Evolutionary conservation across 805 yeast genomes (phyloP).

Genomic region (Kazachstania africana): DNA sequence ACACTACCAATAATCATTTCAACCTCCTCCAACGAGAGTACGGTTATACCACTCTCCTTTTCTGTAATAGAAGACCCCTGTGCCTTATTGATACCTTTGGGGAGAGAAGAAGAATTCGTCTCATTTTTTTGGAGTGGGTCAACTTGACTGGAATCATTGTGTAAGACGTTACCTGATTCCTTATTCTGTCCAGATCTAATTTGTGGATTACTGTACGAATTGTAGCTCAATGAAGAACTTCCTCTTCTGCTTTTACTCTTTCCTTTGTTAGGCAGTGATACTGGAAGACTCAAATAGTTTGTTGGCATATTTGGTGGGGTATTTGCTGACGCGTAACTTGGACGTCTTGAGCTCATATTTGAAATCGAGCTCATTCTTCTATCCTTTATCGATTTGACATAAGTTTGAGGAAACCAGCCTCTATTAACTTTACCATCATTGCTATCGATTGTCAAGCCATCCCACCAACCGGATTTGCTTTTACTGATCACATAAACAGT

Average conservation of each 20-base stretch:
- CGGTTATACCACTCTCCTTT: constrained; percentile 4
- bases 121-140: constrained; percentile 5
- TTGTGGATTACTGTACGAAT: neutral
- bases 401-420: constrained; percentile 81
- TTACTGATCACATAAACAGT: constrained; percentile 58
- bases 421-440: constrained; percentile 29
- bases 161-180: too few relatives aligned
- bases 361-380: neutral
- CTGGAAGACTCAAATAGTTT: neutral
- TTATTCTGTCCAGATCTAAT: neutral
- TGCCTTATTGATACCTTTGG: neutral
- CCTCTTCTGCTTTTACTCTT: constrained; percentile 5
- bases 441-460: constrained; percentile 41
- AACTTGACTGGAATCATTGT: neutral
- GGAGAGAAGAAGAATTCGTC: neutral
- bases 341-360: constrained; percentile 6
- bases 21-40: constrained; percentile 28
- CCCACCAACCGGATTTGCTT: constrained; percentile 75
- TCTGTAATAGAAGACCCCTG: neutral
- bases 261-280: neutral
- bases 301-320: neutral
- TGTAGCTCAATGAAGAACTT: constrained; percentile 1
- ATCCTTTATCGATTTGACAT: constrained; percentile 18
- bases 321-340: constrained; percentile 12
- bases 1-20: constrained; percentile 28